A percentile compares a stretch with the other conserved stretches of the same genome.
These are phyloP conservation scores for Didymella pinodella DNA, from an alignment of 2,329 filamentous ascomycete genomes.

Conservation along the genomic window DNA sequence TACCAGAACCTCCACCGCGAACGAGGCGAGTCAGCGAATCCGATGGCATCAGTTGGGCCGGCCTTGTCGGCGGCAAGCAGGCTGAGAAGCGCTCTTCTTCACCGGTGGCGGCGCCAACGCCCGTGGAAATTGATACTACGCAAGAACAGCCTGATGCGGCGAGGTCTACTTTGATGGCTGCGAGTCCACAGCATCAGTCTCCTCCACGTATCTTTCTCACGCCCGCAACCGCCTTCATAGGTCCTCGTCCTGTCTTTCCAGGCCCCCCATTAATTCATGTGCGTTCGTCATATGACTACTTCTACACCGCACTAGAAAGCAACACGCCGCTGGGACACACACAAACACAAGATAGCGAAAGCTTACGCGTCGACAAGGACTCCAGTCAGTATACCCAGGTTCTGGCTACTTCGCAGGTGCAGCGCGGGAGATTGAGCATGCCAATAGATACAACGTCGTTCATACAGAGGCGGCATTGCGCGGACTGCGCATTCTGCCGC, in stretches of 20 bases:
- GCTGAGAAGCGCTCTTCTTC: neutral
- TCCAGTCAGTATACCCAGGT: neutral
- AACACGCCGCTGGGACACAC: neutral
- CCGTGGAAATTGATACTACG: neutral
- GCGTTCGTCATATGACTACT: neutral
- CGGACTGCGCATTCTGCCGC: slow-evolving; percentile 25
- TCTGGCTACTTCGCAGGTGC: neutral
- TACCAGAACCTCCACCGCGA: neutral
- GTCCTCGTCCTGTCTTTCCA: neutral
- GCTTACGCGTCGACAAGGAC: neutral
- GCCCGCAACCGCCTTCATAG: neutral
- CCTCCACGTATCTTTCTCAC: neutral
- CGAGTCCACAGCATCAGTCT: neutral
- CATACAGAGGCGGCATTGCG: slow-evolving; percentile 20
- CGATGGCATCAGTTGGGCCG: slow-evolving; percentile 4
- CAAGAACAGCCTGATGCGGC: neutral
- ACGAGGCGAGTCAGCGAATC: neutral
- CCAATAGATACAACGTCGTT: slow-evolving; percentile 14
- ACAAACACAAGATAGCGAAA: neutral
- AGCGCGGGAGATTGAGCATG: neutral
- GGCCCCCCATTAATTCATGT: neutral
- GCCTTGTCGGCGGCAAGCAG: neutral
- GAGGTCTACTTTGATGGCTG: too few species aligned
- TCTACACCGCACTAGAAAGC: neutral
- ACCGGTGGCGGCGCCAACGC: neutral